phyloP scores from a whole-genome alignment of 2,329 filamentous ascomycete genomes.

The Moelleriella libera region DNA sequence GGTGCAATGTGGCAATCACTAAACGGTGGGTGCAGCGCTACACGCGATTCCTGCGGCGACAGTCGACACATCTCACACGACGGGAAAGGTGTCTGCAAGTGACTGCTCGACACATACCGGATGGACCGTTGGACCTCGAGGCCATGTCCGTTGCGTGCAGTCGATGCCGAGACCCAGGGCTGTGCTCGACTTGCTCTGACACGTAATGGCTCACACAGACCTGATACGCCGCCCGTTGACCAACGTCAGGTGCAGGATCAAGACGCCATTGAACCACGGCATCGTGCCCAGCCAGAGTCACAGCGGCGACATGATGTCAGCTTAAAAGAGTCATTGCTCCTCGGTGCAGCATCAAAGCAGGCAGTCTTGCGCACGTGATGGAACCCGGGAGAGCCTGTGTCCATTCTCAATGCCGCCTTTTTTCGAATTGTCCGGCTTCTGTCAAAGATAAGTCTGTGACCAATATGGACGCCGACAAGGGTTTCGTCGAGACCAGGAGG shows the following conservation, averaged over 20 bases:
- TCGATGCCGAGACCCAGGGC: not conserved
- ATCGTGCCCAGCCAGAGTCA: not conserved
- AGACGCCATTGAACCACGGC: not conserved
- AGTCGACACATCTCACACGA: not conserved
- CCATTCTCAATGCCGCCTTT: too few relatives aligned
- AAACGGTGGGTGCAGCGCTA: not conserved
- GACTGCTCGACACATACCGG: not conserved
- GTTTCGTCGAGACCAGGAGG: not conserved
- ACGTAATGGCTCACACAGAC: not conserved
- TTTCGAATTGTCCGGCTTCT: not conserved
- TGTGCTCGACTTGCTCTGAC: not conserved
- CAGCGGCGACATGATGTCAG: not conserved
- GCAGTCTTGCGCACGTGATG: too few relatives aligned
- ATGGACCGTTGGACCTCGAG: not conserved
- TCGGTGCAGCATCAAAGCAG: too few relatives aligned
- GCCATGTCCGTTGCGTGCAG: not conserved
- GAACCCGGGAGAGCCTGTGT: too few relatives aligned
- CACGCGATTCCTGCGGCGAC: not conserved
- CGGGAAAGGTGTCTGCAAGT: not conserved
- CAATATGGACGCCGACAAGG: not conserved
- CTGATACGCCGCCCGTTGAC: not conserved
- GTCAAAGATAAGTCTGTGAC: not conserved
- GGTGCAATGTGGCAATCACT: not conserved
- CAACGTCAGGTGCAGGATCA: not conserved
- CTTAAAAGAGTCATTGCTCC: too few relatives aligned